These are phyloP conservation scores for Daldinia concentrica DNA, from an alignment of 495 filamentous ascomycete species.

Conservation along the genomic window DNA sequence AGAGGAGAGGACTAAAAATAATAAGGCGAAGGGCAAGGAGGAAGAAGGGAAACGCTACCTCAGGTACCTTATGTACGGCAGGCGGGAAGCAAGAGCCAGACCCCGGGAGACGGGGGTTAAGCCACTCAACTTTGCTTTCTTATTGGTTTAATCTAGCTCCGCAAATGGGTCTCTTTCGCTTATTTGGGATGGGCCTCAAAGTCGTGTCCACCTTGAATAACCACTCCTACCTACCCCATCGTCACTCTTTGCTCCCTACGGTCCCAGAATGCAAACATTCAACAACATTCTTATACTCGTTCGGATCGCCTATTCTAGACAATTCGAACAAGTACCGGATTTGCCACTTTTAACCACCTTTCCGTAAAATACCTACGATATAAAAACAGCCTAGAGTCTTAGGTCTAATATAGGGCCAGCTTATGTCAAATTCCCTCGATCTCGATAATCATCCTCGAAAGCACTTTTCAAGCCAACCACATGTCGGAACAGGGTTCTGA, in stretches of 20 bases:
- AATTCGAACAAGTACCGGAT: constrained; percentile 42
- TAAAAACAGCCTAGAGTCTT: constrained; percentile 2
- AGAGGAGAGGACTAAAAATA: constrained; percentile 49
- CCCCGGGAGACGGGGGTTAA: constrained; percentile 44
- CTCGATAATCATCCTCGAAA: constrained; percentile 18
- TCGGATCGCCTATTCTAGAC: constrained; percentile 50
- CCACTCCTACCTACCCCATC: constrained; percentile 49
- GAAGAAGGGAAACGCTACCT: constrained; percentile 53
- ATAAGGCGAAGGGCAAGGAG: constrained; percentile 44
- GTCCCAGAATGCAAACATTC: constrained; percentile 32
- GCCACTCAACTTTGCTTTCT: constrained; percentile 39
- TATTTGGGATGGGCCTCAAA: constrained; percentile 50
- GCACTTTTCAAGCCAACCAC: constrained; percentile 12
- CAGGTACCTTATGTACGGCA: constrained; percentile 44
- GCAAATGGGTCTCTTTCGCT: constrained; percentile 42
- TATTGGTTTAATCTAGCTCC: constrained; percentile 40
- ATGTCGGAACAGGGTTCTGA: constrained; percentile 18
- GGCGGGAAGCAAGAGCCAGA: constrained; percentile 43
- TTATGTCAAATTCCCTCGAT: constrained; percentile 44
- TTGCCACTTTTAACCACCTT: background rate
- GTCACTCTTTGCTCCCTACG: constrained; percentile 33
- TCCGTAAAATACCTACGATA: constrained; percentile 8
- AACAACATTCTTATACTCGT: constrained; percentile 51
- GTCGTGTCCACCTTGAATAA: constrained; percentile 45
- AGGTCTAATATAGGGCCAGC: constrained; percentile 23